phyloP scores from a whole-genome alignment of 352 stramenopile species.

The Globisporangium megalacanthum region DNA sequence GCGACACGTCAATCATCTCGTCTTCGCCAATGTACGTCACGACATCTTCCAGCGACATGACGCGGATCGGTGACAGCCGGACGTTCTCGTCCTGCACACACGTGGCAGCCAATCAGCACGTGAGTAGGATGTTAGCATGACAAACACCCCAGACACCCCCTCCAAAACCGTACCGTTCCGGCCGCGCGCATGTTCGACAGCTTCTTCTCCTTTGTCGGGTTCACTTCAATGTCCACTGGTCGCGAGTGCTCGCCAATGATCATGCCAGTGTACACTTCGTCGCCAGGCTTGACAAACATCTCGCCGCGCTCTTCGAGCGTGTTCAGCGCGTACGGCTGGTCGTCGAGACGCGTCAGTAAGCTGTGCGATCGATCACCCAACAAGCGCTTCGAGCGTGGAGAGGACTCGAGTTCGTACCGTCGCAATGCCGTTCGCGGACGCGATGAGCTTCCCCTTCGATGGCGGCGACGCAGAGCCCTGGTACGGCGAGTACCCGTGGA shows the following conservation, averaged over 20 bases:
- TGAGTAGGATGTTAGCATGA: neutral
- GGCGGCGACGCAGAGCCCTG: slow-evolving; percentile 62
- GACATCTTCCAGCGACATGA: slow-evolving; percentile 96
- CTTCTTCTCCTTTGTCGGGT: slow-evolving; percentile 97
- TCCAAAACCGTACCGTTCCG: slow-evolving; percentile 44
- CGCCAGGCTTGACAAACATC: slow-evolving; percentile 94
- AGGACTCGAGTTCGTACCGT: slow-evolving; percentile 26
- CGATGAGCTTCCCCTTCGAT: slow-evolving; percentile 83
- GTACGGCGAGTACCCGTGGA: slow-evolving; percentile 92
- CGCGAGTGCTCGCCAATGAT: slow-evolving; percentile 97
- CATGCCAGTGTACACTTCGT: slow-evolving; percentile 97
- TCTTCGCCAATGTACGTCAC: slow-evolving; percentile 97
- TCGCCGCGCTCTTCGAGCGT: slow-evolving; percentile 91
- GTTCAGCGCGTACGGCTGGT: slow-evolving; percentile 89
- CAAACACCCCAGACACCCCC: neutral
- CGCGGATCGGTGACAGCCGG: slow-evolving; percentile 87
- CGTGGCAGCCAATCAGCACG: neutral
- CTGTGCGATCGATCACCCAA: neutral
- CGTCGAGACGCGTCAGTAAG: neutral
- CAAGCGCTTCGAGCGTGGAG: neutral
- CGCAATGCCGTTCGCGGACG: slow-evolving; percentile 59
- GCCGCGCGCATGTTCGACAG: slow-evolving; percentile 95
- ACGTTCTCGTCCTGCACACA: slow-evolving; percentile 90
- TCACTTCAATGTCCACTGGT: slow-evolving; percentile 95
- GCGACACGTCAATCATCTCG: slow-evolving; percentile 98